phyloP scores from a whole-genome alignment of 2,329 filamentous ascomycete genomes.

The Fonsecaea monophora region DNA sequence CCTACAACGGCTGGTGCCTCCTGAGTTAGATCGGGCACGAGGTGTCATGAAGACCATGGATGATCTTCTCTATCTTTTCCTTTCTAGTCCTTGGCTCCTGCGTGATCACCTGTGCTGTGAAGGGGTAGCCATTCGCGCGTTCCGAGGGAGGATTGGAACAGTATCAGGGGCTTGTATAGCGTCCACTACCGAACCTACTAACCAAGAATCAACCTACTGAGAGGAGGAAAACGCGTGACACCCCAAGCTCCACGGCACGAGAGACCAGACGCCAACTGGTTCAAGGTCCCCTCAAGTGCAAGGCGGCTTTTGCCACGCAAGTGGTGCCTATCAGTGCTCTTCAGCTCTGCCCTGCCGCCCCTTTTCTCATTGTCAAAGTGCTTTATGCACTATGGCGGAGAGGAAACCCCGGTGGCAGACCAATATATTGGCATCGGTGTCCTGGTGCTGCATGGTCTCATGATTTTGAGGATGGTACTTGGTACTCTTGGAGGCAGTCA shows the following conservation, averaged over 20 bases:
- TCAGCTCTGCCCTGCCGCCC: background rate
- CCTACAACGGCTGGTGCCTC: background rate
- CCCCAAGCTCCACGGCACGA: background rate
- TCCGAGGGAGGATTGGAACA: background rate
- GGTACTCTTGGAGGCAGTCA: no score
- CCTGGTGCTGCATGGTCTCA: no score
- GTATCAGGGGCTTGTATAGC: background rate
- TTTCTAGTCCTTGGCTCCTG: background rate
- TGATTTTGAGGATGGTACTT: no score
- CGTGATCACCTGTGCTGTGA: background rate
- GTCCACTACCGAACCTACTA: background rate
- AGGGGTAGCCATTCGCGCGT: background rate
- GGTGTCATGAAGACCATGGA: background rate
- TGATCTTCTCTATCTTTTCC: background rate
- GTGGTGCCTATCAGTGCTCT: background rate
- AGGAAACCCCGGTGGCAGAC: constrained; percentile 10
- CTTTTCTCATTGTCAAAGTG: constrained; percentile 28
- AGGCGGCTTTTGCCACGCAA: background rate
- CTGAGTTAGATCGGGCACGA: background rate
- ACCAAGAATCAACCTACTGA: no score
- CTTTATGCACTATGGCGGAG: constrained; percentile 26
- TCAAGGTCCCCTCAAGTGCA: background rate
- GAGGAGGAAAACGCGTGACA: no score
- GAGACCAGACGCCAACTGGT: background rate
- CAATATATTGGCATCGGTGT: background rate